phyloP scores from a whole-genome alignment of 352 stramenopile genomes.

The Globisporangium splendens region DNA sequence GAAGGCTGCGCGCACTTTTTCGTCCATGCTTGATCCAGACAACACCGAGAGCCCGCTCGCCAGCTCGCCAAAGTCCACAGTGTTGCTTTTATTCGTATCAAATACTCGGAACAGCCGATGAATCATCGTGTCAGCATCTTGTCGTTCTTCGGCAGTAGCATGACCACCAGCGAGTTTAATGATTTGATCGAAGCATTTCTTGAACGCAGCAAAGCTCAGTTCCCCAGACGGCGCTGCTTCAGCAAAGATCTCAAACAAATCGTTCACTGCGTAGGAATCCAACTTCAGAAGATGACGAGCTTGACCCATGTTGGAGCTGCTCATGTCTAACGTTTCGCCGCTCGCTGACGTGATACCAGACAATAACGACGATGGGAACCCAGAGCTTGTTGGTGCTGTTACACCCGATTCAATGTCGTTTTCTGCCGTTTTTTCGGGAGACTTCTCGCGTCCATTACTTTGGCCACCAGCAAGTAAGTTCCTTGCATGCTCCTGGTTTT shows the following conservation, averaged over 20 bases:
- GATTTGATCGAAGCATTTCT: constrained; percentile 87
- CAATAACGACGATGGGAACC: constrained; percentile 39
- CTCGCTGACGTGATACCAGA: constrained; percentile 33
- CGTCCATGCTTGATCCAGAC: constrained; percentile 82
- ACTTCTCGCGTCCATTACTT: constrained; percentile 3
- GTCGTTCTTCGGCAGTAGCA: constrained; percentile 53
- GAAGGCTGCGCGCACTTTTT: constrained; percentile 84
- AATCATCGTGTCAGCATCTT: constrained; percentile 79
- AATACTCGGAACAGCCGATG: constrained; percentile 82
- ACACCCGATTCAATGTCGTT: not conserved
- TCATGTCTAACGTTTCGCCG: constrained; percentile 54
- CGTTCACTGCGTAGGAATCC: constrained; percentile 83
- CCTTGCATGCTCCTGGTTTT: constrained; percentile 13
- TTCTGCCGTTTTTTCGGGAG: constrained; percentile 1
- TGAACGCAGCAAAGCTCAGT: constrained; percentile 78
- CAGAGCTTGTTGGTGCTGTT: constrained; percentile 5
- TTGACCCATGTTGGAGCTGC: constrained; percentile 73
- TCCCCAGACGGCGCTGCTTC: constrained; percentile 76
- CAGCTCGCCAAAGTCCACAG: constrained; percentile 84
- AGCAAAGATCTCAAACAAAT: constrained; percentile 86
- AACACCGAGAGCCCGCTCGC: constrained; percentile 81
- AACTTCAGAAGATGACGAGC: constrained; percentile 77
- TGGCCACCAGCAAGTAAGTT: not conserved
- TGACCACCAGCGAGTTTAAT: constrained; percentile 78
- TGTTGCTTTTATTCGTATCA: constrained; percentile 83